Evolutionary conservation across 1,139 yeast genomes (phyloP).

Genomic region (Scheffersomyces parashehatae): DNA sequence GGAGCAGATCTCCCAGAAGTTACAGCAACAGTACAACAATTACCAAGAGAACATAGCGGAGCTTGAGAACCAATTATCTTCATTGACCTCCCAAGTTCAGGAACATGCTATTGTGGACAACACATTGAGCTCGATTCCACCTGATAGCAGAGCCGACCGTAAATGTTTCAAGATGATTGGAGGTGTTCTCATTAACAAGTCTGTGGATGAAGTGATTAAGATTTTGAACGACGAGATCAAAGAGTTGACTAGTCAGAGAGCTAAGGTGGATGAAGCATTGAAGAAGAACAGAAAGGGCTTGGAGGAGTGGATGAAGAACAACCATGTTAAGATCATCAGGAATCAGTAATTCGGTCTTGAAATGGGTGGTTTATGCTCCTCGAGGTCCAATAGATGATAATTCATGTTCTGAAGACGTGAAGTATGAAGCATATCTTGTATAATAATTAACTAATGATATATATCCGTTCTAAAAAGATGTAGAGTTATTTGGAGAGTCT

Average conservation of each 20-base stretch:
- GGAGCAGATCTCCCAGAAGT: constrained; percentile 47
- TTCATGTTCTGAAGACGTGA: not conserved
- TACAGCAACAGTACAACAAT: constrained; percentile 61
- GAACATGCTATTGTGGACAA: constrained; percentile 44
- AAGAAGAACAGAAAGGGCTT: constrained; percentile 52
- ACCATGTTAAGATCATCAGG: constrained; percentile 64
- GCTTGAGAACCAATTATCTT: constrained; percentile 55
- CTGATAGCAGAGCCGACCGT: constrained; percentile 55
- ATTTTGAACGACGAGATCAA: constrained; percentile 61
- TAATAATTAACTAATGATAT: too few species aligned
- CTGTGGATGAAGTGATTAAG: constrained; percentile 73
- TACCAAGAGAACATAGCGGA: constrained; percentile 63
- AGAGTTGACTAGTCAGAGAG: constrained; percentile 35
- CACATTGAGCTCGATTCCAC: constrained; percentile 50
- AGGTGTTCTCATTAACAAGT: constrained; percentile 83
- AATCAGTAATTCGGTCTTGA: not conserved
- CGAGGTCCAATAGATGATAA: not conserved
- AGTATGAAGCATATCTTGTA: constrained; percentile 1
- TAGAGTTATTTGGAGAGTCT: too few species aligned
- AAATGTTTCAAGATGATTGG: constrained; percentile 94
- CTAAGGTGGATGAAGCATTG: constrained; percentile 47
- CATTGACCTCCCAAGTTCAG: constrained; percentile 44
- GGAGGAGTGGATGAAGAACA: constrained; percentile 66
- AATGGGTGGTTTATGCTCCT: not conserved
- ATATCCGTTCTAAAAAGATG: too few species aligned